Base-by-base conservation (phyloP, 345 rosid genomes). In the Gossypium herbaceum region DNA sequence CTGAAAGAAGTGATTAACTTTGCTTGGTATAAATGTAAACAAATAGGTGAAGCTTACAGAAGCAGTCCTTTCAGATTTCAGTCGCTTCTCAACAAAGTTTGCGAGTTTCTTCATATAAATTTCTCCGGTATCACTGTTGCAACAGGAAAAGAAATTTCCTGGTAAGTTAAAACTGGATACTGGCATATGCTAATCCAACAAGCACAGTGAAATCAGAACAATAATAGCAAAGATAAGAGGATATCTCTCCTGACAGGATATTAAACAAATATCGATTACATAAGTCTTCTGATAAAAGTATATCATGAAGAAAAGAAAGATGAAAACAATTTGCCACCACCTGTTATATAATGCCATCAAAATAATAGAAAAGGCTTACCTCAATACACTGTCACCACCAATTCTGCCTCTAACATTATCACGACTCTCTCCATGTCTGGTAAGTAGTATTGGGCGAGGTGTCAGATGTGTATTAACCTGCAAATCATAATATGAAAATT, bases 381-480 rank as follows among this genome's bases (percentile, higher is more conserved):
- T 96, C 72, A 93, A 66, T 48, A 85, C 86, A 72, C 90, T 84
- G 81, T 93, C 99, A 73, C 98, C 99, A 19, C 99, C 99, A 80
- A 91, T 93, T 86, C 97, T 89, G 76, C 94, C 97, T 85, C 99
- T 85, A 78, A 96, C 99, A 82, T 96, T 96, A 77, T 91, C 89
- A 81, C 86, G 83, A 82, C 99, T 96, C 87, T 96, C 98, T 64
- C 99, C 99, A 86, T 96, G 99, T 85, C 99, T 89, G 67, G 98
- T 96, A 63, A 96, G 94, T 75, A 96, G 82, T 83, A 96, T 96
- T 44, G 99, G 99, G 54, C 97, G 98, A 20, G 99, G 99, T 11
- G 99, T 96, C 44, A 96, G 94, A 86, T 93, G 99, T 2, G 94
- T 92, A 82, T 96, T 96, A 79, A 96, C 99, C 99, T 96, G 84